Conservation (phyloP, 345 rosid species). For the Aethionema arabicum region DNA sequence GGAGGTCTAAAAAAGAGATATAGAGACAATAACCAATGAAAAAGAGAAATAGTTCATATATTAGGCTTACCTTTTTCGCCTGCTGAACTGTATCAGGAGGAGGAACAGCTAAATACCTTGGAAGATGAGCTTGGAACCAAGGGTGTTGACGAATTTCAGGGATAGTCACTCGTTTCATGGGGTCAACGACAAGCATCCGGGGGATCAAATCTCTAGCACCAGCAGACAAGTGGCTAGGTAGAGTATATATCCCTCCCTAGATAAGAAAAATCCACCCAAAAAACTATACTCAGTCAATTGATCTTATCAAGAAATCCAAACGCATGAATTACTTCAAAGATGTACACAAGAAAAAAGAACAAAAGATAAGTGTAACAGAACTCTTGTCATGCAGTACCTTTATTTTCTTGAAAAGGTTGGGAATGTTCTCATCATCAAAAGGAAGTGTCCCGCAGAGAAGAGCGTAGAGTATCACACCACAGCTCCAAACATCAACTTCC, state of each 20-base stretch:
- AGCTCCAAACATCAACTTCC: slow-evolving; percentile 99
- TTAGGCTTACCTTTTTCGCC: slow-evolving; percentile 58
- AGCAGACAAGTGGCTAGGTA: slow-evolving; percentile 83
- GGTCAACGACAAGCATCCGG: slow-evolving; percentile 91
- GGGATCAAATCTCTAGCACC: slow-evolving; percentile 93
- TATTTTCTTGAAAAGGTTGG: slow-evolving; percentile 85
- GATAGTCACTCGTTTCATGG: slow-evolving; percentile 80
- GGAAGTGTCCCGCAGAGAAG: slow-evolving; percentile 97
- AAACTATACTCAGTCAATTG: neutral
- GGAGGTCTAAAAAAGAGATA: neutral
- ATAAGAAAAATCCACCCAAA: slow-evolving; percentile 19
- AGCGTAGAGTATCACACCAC: slow-evolving; percentile 93
- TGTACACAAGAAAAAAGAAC: neutral
- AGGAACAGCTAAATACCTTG: slow-evolving; percentile 81
- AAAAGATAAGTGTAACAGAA: neutral
- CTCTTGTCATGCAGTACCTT: slow-evolving; percentile 49
- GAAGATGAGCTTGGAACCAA: slow-evolving; percentile 90
- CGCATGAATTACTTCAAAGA: slow-evolving; percentile 16
- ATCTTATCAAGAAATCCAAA: neutral
- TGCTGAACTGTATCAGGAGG: slow-evolving; percentile 76
- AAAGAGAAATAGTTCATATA: neutral
- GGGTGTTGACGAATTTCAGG: slow-evolving; percentile 85
- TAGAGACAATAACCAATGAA: slow-evolving; percentile 10
- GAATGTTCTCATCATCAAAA: slow-evolving; percentile 89
- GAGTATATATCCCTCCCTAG: slow-evolving; percentile 86